These are phyloP conservation scores for Casuarina glauca DNA, from an alignment of 306 rosid species.

Conservation along the genomic window DNA sequence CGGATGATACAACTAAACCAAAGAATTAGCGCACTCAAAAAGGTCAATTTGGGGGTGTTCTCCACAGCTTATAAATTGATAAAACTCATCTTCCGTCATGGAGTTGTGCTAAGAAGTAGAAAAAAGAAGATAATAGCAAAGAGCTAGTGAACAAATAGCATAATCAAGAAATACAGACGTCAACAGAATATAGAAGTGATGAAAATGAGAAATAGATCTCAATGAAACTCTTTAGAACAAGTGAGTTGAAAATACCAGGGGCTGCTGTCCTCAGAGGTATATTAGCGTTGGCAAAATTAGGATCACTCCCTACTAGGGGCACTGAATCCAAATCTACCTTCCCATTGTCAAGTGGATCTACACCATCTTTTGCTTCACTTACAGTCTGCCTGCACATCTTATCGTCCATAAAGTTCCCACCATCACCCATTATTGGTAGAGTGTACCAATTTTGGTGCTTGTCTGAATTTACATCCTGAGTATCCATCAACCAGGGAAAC, in stretches of 20 bases:
- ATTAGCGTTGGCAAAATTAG: slow-evolving; percentile 35
- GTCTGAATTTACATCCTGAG: slow-evolving; percentile 46
- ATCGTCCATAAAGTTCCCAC: slow-evolving; percentile 37
- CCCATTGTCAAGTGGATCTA: slow-evolving; percentile 31
- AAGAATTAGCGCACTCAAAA: slow-evolving; percentile 25
- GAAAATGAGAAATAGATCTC: slow-evolving; percentile 1
- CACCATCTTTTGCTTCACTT: slow-evolving; percentile 34
- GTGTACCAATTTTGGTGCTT: slow-evolving; percentile 30
- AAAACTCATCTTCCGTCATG: not conserved
- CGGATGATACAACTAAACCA: slow-evolving; percentile 1
- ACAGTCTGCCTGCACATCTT: slow-evolving; percentile 37
- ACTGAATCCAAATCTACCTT: slow-evolving; percentile 35
- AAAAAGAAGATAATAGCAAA: slow-evolving; percentile 2
- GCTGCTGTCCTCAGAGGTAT: slow-evolving; percentile 32
- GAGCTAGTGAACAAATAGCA: not conserved
- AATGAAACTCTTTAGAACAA: not conserved
- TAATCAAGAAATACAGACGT: slow-evolving; percentile 1
- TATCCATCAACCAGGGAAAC: slow-evolving; percentile 32
- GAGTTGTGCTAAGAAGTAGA: slow-evolving; percentile 4
- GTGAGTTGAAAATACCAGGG: slow-evolving; percentile 43
- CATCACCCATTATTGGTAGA: slow-evolving; percentile 40
- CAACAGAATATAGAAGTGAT: slow-evolving; percentile 12
- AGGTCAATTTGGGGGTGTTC: not conserved
- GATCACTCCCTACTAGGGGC: slow-evolving; percentile 37
- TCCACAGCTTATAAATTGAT: not conserved